Evolutionary conservation across 2,329 filamentous ascomycete species (phyloP).

Genomic region (Emmonsiellopsis sp.): DNA sequence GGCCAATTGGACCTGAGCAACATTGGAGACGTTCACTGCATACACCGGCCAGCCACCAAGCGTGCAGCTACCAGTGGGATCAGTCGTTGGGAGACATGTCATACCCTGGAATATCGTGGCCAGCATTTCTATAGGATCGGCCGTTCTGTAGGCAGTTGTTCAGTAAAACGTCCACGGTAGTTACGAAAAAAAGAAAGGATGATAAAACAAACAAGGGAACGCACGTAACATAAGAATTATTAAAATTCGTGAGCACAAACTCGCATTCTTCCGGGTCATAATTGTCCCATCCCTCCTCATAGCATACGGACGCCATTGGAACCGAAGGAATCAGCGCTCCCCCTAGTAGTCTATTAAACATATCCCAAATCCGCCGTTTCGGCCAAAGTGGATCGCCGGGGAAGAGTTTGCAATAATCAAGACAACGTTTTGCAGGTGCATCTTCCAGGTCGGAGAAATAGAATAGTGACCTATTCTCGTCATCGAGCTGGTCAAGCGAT

Average conservation of each 20-base stretch:
- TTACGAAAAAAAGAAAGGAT: no score
- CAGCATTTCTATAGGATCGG: conserved; percentile 21
- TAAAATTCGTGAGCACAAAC: conserved; percentile 29
- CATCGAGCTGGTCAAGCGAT: neutral
- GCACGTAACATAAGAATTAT: neutral
- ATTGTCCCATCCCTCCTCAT: conserved; percentile 24
- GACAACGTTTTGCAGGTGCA: neutral
- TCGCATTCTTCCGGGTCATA: conserved; percentile 39
- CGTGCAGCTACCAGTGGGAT: conserved; percentile 1
- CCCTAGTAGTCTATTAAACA: conserved; percentile 43
- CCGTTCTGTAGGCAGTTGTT: neutral
- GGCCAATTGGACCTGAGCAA: conserved; percentile 18
- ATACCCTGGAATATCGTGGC: conserved; percentile 19
- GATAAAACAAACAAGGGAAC: neutral
- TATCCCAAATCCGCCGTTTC: conserved; percentile 33
- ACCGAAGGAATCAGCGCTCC: conserved; percentile 44
- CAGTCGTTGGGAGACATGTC: conserved; percentile 17
- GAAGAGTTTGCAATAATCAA: conserved; percentile 23
- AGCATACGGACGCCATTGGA: conserved; percentile 46
- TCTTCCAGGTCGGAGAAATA: neutral
- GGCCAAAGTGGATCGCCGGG: conserved; percentile 50
- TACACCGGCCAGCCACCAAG: conserved; percentile 22
- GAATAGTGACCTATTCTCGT: neutral
- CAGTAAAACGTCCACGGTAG: no score
- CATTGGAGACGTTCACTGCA: conserved; percentile 25